Conservation (phyloP, 2,329 filamentous ascomycete species). For the Coleophoma crateriformis region DNA sequence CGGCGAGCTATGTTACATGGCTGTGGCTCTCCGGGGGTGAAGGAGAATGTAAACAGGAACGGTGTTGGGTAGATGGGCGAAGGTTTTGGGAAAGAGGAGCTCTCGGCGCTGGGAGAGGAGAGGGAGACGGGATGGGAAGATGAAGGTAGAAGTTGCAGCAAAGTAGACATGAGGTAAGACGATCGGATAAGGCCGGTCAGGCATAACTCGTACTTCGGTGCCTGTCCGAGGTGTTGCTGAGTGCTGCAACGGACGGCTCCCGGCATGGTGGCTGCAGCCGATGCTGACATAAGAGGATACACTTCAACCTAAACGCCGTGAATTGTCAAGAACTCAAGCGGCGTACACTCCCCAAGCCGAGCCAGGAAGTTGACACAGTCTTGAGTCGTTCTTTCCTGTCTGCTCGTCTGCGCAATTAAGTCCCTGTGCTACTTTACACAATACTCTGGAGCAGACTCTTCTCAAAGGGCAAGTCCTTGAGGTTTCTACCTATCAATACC, state of each 20-base stretch:
- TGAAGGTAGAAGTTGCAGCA: not conserved
- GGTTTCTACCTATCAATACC: conserved; percentile 55
- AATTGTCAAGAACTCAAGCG: too few species aligned
- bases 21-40: too few species aligned
- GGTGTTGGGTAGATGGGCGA: too few species aligned
- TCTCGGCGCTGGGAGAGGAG: not conserved
- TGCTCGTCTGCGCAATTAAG: too few species aligned
- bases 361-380: too few species aligned
- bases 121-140: too few species aligned
- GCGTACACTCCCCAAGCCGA: too few species aligned
- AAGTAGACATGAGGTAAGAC: not conserved
- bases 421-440: not conserved
- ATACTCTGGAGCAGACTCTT: conserved; percentile 27
- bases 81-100: too few species aligned
- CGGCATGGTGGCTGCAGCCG: not conserved
- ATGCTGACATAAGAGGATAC: too few species aligned
- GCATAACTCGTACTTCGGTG: not conserved
- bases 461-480: conserved; percentile 46
- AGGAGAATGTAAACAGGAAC: too few species aligned
- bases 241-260: not conserved
- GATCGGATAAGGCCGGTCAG: not conserved
- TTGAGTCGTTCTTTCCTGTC: too few species aligned
- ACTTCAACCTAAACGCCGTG: too few species aligned
- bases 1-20: conserved; percentile 19
- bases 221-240: not conserved